Evolutionary conservation across 768 basidiomycete genomes (phyloP), one percentile per base, ranked within the genome.

Genomic region (Pulveroboletus frians): DNA sequence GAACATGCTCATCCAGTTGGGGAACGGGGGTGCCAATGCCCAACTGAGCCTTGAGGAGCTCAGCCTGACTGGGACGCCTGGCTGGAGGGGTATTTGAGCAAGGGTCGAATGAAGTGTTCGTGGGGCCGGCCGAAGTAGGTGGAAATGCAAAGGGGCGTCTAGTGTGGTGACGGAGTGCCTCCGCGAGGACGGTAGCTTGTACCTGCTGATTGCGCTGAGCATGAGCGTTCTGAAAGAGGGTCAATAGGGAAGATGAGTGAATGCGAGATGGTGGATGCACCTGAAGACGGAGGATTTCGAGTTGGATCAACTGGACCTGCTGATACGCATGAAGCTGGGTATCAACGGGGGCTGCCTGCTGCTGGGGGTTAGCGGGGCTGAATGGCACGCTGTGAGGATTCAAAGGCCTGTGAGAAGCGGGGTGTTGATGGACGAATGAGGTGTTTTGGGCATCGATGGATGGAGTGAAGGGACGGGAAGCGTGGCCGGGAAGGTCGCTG

Each of bases 271-370:
- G 15, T 0, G 15, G 35, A 69, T 76, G 42, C 51, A 84, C 88
- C 84, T 91, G 89, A 53, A 92, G 78, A 63, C 79, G 80, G 64
- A 89, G 68, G 57, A 92, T 77, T 71, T 92, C 89, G 49, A 92
- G 73, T 63, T 92, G 90, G 71, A 91, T 78, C 75, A 91, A 75
- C 71, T 92, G 88, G 77, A 91, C 76, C 46, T 67, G 68, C 37
- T 90, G 88, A 47, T 88, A 72, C 46, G 83, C 78, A 59, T 83
- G 82, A 37, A 75, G 69, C 61, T 83, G 83, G 38, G 73, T 69
- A 39, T 81, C 61, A 29, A 69, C 64, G 39, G 71, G 59, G 10
- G 53, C 31, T 14, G 40, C 1, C 55, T 78, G 81, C 36, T 71
- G 66, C 61, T 75, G 69, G 53, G 71, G 52, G 52, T 72, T 73